Evolutionary conservation across 768 basidiomycete genomes (phyloP).

Genomic region (Termitomyces sp.): DNA sequence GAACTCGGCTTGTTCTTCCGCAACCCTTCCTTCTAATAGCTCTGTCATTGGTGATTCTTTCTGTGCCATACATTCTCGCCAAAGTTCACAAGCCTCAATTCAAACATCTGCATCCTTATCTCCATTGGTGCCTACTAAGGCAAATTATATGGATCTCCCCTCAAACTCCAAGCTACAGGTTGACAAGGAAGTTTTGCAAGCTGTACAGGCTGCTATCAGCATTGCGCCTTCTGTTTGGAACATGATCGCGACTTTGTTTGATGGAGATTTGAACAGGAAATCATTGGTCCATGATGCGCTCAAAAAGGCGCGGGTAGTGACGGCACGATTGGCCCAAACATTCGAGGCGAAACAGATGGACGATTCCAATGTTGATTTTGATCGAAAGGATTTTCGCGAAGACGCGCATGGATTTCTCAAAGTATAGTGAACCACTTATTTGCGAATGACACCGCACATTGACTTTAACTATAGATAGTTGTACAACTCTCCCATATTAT

Average conservation of each 20-base stretch:
- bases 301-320: slow-evolving; percentile 57
- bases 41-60: slow-evolving; percentile 13
- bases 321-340: slow-evolving; percentile 53
- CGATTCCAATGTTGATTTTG: slow-evolving; percentile 45
- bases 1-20: slow-evolving; percentile 31
- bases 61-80: slow-evolving; percentile 26
- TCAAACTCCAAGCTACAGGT: slow-evolving; percentile 57
- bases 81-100: slow-evolving; percentile 35
- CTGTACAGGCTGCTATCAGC: slow-evolving; percentile 73
- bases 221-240: slow-evolving; percentile 81
- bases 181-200: slow-evolving; percentile 73
- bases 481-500: slow-evolving; percentile 71
- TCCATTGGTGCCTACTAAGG: slow-evolving; percentile 31
- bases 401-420: slow-evolving; percentile 80
- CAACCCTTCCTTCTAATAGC: slow-evolving; percentile 5
- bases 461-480: slow-evolving; percentile 45
- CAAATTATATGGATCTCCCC: slow-evolving; percentile 40
- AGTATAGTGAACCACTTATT: slow-evolving; percentile 34
- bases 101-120: slow-evolving; percentile 29
- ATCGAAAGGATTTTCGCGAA: slow-evolving; percentile 63
- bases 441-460: neutral
- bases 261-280: slow-evolving; percentile 34
- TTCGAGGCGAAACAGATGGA: slow-evolving; percentile 58
- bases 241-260: slow-evolving; percentile 66
- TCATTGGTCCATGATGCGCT: slow-evolving; percentile 49